Evolutionary conservation across 1,139 yeast species (phyloP).

Genomic region (Geotrichum reessii): DNA sequence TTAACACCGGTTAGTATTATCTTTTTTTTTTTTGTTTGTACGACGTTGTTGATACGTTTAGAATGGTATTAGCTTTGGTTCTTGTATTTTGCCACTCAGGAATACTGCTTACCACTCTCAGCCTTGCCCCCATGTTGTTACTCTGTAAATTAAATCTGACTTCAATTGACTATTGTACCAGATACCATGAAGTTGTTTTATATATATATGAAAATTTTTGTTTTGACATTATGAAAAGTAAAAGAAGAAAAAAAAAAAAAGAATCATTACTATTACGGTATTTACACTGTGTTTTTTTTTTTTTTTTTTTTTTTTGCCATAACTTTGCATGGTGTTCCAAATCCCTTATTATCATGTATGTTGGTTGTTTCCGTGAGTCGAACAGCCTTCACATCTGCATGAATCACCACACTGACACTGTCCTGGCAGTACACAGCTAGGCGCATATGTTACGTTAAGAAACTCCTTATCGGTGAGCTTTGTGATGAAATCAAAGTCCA

Average conservation of each 20-base stretch:
- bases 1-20: background rate
- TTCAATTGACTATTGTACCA: no score
- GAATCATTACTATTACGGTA: background rate
- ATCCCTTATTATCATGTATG: background rate
- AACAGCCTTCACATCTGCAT: slow-evolving; percentile 37
- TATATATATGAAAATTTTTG: no score
- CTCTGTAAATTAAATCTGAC: no score
- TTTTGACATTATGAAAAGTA: no score
- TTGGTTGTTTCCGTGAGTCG: slow-evolving; percentile 28
- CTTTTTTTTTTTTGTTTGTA: no score
- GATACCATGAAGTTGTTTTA: no score
- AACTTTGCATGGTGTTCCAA: background rate
- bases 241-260: background rate
- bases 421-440: slow-evolving; percentile 38
- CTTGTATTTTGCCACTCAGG: background rate
- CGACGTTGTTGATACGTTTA: no score
- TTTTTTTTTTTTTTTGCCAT: no score
- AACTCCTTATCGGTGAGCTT: slow-evolving; percentile 3
- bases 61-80: no score
- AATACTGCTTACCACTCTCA: no score
- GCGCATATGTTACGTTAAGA: slow-evolving; percentile 31
- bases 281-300: no score
- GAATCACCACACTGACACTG: slow-evolving; percentile 38
- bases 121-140: no score
- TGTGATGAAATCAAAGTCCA: slow-evolving; percentile 9